Evolutionary conservation across 441 rosid genomes (phyloP).

Genomic region (Oxalis stricta): DNA sequence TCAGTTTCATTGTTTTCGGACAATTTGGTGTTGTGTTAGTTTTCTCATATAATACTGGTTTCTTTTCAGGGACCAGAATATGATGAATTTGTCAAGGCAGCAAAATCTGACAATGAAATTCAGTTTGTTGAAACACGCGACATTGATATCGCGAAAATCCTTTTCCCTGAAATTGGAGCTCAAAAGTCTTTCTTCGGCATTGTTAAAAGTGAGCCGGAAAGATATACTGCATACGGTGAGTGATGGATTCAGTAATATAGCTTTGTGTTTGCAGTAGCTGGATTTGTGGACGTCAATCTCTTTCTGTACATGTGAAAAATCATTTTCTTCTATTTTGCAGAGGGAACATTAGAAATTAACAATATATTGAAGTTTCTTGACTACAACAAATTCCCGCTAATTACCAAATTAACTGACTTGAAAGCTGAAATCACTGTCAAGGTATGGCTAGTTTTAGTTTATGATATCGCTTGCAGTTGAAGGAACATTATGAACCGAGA

Average conservation of each 20-base stretch:
- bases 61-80: conserved; percentile 44
- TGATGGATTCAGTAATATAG: conserved; percentile 2
- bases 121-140: conserved; percentile 62
- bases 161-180: conserved; percentile 44
- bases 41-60: neutral
- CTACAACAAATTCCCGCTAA: conserved; percentile 64
- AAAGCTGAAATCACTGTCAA: too few relatives aligned
- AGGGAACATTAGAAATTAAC: conserved; percentile 35
- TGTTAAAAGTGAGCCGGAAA: conserved; percentile 76
- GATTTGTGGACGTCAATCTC: too few relatives aligned
- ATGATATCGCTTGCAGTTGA: conserved; percentile 85
- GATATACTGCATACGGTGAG: conserved; percentile 62
- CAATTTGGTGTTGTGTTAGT: neutral
- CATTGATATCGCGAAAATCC: conserved; percentile 35
- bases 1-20: neutral
- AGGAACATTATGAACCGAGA: conserved; percentile 76
- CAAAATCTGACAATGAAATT: conserved; percentile 51
- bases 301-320: too few relatives aligned
- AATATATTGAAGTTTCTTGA: conserved; percentile 52
- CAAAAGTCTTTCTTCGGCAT: conserved; percentile 39
- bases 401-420: conserved; percentile 67
- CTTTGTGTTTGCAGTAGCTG: too few relatives aligned
- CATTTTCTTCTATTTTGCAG: conserved; percentile 30
- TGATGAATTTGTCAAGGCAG: conserved; percentile 61
- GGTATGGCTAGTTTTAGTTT: too few relatives aligned